Evolutionary conservation across 2,329 filamentous ascomycete genomes (phyloP).

Genomic region (Neurospora crassa): DNA sequence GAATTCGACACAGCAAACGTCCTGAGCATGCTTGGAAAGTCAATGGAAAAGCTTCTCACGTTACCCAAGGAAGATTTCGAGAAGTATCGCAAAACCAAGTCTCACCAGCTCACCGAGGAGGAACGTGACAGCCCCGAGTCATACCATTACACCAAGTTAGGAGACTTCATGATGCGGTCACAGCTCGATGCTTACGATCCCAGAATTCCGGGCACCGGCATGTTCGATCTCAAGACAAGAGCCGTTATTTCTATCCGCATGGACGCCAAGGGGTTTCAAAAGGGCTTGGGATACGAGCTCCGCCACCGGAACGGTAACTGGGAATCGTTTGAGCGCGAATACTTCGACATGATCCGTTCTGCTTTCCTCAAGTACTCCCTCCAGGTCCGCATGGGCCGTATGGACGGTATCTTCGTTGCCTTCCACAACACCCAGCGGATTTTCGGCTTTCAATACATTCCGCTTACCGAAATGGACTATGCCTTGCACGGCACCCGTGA

Average conservation of each 20-base stretch:
- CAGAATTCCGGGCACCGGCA: constrained; percentile 78
- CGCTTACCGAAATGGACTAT: constrained; percentile 77
- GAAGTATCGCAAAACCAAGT: constrained; percentile 62
- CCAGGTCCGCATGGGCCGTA: constrained; percentile 91
- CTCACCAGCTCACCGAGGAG: constrained; percentile 60
- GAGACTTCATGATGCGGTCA: constrained; percentile 87
- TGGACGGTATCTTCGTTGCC: constrained; percentile 97
- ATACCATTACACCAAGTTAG: constrained; percentile 79
- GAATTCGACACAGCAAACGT: constrained; percentile 78
- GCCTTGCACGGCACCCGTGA: constrained; percentile 72
- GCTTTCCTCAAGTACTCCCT: constrained; percentile 95
- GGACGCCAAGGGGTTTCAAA: constrained; percentile 62
- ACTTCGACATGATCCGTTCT: constrained; percentile 90
- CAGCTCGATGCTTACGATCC: constrained; percentile 87
- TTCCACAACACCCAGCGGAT: constrained; percentile 93
- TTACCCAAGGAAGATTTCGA: constrained; percentile 75
- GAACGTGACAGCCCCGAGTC: constrained; percentile 64
- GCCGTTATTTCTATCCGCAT: constrained; percentile 88
- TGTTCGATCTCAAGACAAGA: constrained; percentile 94
- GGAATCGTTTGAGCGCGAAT: constrained; percentile 92
- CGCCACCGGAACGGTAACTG: constrained; percentile 63
- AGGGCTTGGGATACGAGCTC: constrained; percentile 82
- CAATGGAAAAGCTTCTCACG: constrained; percentile 92
- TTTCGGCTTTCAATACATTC: constrained; percentile 95
- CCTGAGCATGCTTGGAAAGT: constrained; percentile 85